Conservation (phyloP, 1,139 yeast genomes). For the Yamadazyma triangularis region DNA sequence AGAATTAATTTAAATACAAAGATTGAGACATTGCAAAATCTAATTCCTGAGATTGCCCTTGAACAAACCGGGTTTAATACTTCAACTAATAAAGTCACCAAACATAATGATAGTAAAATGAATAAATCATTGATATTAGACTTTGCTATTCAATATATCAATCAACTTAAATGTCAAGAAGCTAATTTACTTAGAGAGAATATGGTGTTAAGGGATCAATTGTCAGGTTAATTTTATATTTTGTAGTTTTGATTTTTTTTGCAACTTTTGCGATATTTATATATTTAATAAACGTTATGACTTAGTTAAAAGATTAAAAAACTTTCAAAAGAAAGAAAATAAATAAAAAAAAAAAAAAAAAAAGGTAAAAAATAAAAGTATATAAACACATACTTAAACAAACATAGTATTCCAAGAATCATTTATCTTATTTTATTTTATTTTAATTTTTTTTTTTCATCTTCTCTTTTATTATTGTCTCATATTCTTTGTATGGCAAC, state of each 20-base stretch:
- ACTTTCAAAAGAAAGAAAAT: no score
- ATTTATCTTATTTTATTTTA: no score
- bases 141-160: slow-evolving; percentile 58
- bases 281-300: no score
- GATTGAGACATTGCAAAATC: slow-evolving; percentile 59
- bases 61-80: slow-evolving; percentile 59
- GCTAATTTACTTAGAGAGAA: not conserved
- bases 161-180: not conserved
- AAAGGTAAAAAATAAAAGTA: no score
- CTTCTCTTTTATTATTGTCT: no score
- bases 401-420: no score
- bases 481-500: no score
- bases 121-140: slow-evolving; percentile 65
- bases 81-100: slow-evolving; percentile 17
- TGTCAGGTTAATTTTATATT: not conserved
- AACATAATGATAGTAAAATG: slow-evolving; percentile 24
- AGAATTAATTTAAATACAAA: slow-evolving; percentile 70
- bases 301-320: no score
- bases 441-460: no score
- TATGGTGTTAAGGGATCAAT: not conserved
- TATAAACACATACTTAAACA: no score
- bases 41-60: slow-evolving; percentile 60
- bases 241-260: not conserved
- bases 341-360: no score
- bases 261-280: not conserved